Percentiles rank a stretch among this genome's conserved stretches.
Evolutionary conservation across 106 monocot genomes (phyloP).

Genomic region (Narthecium ossifragum): DNA sequence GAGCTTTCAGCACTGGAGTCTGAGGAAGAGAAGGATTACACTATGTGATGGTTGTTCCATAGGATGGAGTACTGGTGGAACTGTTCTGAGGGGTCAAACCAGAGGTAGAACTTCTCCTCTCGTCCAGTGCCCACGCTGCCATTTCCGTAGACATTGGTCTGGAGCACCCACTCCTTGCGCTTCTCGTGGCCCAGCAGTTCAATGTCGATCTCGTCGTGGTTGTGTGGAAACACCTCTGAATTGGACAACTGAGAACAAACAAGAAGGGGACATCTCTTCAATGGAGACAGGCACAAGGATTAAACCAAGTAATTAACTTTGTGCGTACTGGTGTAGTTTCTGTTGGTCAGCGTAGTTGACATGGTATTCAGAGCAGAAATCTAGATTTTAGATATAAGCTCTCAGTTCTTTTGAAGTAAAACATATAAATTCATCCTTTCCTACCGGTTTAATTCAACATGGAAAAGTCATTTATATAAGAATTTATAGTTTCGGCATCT

Average conservation of each 20-base stretch:
- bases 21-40: constrained; percentile 15
- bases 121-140: constrained; percentile 33
- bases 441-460: too few relatives aligned
- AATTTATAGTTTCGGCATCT: too few relatives aligned
- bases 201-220: constrained; percentile 60
- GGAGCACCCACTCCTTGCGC: constrained; percentile 34
- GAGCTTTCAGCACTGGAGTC: not conserved
- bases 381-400: too few relatives aligned
- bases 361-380: too few relatives aligned
- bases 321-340: too few relatives aligned
- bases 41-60: constrained; percentile 43
- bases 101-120: constrained; percentile 44
- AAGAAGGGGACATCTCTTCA: not conserved
- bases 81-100: constrained; percentile 43
- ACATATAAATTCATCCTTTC: too few relatives aligned
- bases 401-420: too few relatives aligned
- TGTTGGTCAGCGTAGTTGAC: too few relatives aligned
- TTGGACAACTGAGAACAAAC: constrained; percentile 35
- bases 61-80: constrained; percentile 53
- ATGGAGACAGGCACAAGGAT: too few relatives aligned
- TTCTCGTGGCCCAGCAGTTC: constrained; percentile 52
- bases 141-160: constrained; percentile 62
- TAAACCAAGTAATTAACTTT: too few relatives aligned
- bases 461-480: too few relatives aligned
- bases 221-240: constrained; percentile 15